Evolutionary conservation across 495 filamentous ascomycete species (phyloP).

Genomic region (Tuber umbilicatum): DNA sequence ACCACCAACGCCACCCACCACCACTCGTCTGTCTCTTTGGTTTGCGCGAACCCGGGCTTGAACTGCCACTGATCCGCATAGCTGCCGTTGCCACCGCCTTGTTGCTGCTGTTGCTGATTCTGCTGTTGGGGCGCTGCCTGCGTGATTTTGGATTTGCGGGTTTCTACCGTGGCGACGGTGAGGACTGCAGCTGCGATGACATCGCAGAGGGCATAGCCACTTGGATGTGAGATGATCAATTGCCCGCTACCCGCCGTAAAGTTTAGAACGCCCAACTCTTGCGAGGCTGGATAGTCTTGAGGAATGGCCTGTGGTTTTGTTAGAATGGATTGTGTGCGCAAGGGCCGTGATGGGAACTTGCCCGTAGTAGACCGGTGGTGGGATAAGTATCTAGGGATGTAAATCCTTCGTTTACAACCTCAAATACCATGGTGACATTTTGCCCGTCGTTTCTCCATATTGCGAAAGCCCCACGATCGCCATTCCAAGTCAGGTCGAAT

Average conservation of each 20-base stretch:
- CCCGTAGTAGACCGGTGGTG: not conserved
- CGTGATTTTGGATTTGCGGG: not conserved
- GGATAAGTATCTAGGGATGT: not conserved
- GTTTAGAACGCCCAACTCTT: not conserved
- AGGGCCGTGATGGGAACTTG: not conserved
- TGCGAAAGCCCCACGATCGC: not conserved
- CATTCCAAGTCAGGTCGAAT: not conserved
- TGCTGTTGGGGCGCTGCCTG: not conserved
- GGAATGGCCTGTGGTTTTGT: not conserved
- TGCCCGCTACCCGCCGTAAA: not conserved
- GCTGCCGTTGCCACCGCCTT: not conserved
- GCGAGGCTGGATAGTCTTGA: not conserved
- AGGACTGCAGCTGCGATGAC: not conserved
- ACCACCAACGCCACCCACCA: slow-evolving; percentile 1
- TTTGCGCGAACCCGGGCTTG: not conserved
- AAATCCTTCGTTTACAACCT: not conserved
- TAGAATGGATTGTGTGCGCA: not conserved
- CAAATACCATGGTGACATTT: not conserved
- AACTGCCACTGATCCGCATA: slow-evolving; percentile 1
- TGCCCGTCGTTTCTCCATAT: not conserved
- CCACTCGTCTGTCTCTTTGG: not conserved
- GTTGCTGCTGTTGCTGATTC: not conserved
- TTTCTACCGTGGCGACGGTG: not conserved
- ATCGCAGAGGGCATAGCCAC: not conserved
- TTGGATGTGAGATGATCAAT: slow-evolving; percentile 2